A percentile compares a stretch with the other conserved stretches of the same genome.
Evolutionary conservation across 352 stramenopile genomes (phyloP).

Genomic region (Phytopythium chamaehyphon): DNA sequence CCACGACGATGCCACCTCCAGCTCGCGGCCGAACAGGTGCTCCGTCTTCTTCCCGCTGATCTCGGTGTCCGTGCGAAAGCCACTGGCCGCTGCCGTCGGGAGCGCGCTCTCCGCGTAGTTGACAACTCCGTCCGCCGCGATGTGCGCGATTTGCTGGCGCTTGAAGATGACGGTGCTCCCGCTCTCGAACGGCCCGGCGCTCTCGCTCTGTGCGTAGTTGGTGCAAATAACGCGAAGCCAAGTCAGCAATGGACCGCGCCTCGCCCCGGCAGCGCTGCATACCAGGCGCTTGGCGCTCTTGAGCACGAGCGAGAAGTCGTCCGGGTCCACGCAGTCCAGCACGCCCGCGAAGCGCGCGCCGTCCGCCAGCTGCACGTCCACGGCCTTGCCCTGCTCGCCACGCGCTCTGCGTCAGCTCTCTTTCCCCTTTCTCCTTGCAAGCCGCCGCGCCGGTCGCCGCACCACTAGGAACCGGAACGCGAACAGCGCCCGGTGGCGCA

Average conservation of each 20-base stretch:
- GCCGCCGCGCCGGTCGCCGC: not conserved
- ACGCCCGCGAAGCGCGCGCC: slow-evolving; percentile 63
- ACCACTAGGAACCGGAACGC: slow-evolving; percentile 77
- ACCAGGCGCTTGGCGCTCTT: slow-evolving; percentile 66
- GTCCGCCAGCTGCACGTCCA: slow-evolving; percentile 62
- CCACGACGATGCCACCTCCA: slow-evolving; percentile 72
- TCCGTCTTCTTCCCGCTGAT: slow-evolving; percentile 79
- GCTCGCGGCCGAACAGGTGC: slow-evolving; percentile 63
- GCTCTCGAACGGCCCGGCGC: slow-evolving; percentile 50
- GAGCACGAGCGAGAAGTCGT: slow-evolving; percentile 80
- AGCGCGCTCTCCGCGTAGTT: slow-evolving; percentile 57
- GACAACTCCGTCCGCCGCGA: slow-evolving; percentile 50
- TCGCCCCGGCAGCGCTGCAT: not conserved
- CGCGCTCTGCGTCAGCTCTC: not conserved
- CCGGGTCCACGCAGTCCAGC: slow-evolving; percentile 78
- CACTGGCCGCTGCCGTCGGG: slow-evolving; percentile 15
- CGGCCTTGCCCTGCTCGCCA: slow-evolving; percentile 41
- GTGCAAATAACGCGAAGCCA: not conserved
- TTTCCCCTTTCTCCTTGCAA: not conserved
- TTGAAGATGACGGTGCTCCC: slow-evolving; percentile 79
- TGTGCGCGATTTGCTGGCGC: slow-evolving; percentile 55
- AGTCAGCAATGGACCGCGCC: not conserved
- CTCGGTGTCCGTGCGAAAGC: slow-evolving; percentile 88
- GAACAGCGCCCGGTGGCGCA: slow-evolving; percentile 77
- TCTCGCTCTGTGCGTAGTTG: slow-evolving; percentile 18